These are phyloP conservation scores for Leccinum cinnamomeum DNA, from an alignment of 1,284 basidiomycete species.

Conservation along the genomic window DNA sequence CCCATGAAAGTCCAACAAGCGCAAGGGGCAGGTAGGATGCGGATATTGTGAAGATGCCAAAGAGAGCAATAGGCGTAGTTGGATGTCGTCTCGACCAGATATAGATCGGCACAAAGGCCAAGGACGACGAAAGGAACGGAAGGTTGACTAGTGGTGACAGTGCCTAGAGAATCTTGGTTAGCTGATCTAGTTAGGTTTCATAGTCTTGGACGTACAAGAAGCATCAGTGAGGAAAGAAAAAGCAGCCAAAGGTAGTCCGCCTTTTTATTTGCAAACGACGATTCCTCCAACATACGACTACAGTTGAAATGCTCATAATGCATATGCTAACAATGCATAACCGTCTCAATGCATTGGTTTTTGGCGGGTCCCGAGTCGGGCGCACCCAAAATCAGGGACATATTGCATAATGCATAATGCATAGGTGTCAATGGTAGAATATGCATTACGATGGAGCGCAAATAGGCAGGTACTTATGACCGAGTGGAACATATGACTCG, in stretches of 20 bases:
- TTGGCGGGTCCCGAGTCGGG: too few species aligned
- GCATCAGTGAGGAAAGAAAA: slow-evolving; percentile 74
- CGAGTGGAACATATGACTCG: too few species aligned
- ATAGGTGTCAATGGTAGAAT: too few species aligned
- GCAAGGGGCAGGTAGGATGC: slow-evolving; percentile 95
- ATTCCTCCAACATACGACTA: slow-evolving; percentile 93
- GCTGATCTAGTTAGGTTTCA: neutral
- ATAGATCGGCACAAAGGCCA: slow-evolving; percentile 95
- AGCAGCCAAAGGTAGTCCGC: slow-evolving; percentile 96
- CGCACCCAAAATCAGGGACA: too few species aligned
- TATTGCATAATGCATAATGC: too few species aligned
- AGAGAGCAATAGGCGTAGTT: slow-evolving; percentile 91
- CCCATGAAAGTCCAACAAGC: slow-evolving; percentile 87
- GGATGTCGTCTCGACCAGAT: slow-evolving; percentile 96
- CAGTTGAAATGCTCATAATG: too few species aligned
- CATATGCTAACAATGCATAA: too few species aligned
- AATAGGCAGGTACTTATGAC: too few species aligned
- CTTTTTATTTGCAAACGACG: slow-evolving; percentile 85
- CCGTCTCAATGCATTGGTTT: too few species aligned
- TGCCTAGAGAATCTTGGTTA: slow-evolving; percentile 44
- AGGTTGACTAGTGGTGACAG: slow-evolving; percentile 86
- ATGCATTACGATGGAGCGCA: too few species aligned
- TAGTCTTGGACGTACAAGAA: slow-evolving; percentile 58
- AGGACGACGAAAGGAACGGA: slow-evolving; percentile 85
- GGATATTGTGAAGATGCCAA: slow-evolving; percentile 91